A percentile compares a stretch with the other conserved stretches of the same genome.
phyloP scores from a whole-genome alignment of 176 grass and related monocot genomes.

The Carex pumila region DNA sequence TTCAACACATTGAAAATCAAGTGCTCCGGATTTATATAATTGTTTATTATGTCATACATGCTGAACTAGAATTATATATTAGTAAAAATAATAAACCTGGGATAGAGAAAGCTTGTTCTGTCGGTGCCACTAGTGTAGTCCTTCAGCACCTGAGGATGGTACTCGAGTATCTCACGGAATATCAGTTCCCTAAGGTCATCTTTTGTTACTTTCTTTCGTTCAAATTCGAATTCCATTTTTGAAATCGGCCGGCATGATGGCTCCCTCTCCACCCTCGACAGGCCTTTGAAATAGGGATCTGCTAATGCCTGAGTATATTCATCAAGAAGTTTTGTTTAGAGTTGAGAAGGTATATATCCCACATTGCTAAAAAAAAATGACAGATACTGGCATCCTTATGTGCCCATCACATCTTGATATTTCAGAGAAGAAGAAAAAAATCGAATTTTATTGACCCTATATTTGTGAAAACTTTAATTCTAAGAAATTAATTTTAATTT shows the following conservation, averaged over 20 bases:
- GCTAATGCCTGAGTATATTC: constrained; percentile 53
- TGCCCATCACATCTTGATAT: neutral
- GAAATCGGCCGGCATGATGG: constrained; percentile 81
- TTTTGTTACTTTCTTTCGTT: constrained; percentile 69
- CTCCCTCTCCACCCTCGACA: constrained; percentile 77
- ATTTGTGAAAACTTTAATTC: neutral
- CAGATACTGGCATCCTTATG: neutral
- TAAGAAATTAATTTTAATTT: neutral
- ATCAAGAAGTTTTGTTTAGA: neutral
- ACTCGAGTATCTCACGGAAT: constrained; percentile 85
- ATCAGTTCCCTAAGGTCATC: constrained; percentile 93
- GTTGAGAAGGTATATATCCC: neutral
- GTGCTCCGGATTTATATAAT: neutral
- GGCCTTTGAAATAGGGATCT: constrained; percentile 85
- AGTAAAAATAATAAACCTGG: constrained; percentile 43
- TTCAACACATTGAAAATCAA: neutral
- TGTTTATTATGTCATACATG: neutral
- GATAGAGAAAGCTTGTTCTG: constrained; percentile 68
- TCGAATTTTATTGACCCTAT: neutral
- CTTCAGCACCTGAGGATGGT: constrained; percentile 79
- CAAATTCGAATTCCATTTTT: constrained; percentile 97
- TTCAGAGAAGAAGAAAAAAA: neutral
- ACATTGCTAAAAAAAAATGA: neutral
- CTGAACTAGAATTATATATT: neutral
- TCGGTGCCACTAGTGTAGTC: constrained; percentile 56